phyloP scores from a whole-genome alignment of 257 asterid genomes.

The Fraxinus anomala region DNA sequence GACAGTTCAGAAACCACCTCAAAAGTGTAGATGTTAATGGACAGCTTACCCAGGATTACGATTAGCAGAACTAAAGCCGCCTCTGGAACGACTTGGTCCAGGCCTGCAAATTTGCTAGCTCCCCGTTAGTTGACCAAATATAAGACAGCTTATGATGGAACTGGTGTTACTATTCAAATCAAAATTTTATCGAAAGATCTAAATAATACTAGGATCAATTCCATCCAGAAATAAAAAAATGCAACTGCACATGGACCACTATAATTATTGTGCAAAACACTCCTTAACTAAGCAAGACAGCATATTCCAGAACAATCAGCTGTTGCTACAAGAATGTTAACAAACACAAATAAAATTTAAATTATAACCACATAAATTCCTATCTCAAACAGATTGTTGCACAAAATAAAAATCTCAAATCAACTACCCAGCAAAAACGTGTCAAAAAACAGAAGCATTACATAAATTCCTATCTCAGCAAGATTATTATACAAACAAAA shows the following conservation, averaged over 20 bases:
- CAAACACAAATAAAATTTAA: not conserved
- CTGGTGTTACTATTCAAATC: not conserved
- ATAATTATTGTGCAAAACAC: not conserved
- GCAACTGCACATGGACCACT: not conserved
- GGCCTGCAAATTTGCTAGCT: constrained; percentile 40
- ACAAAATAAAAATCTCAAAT: too few relatives aligned
- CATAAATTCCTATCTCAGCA: not conserved
- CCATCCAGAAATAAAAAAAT: not conserved
- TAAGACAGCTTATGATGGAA: not conserved
- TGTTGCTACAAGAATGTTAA: not conserved
- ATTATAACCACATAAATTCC: not conserved
- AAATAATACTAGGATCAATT: not conserved
- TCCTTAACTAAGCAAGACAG: not conserved
- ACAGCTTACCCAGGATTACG: constrained; percentile 57
- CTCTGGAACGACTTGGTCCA: constrained; percentile 57
- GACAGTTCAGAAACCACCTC: not conserved
- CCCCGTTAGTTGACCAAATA: not conserved
- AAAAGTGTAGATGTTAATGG: not conserved
- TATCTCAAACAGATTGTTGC: too few relatives aligned
- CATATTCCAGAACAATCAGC: not conserved
- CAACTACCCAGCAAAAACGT: too few relatives aligned
- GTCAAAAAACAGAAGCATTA: too few relatives aligned
- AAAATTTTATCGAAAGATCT: not conserved
- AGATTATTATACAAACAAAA: not conserved
- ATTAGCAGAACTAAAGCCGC: constrained; percentile 42